Evolutionary conservation across 2,329 filamentous ascomycete genomes (phyloP).

Genomic region (Aspergillus fumigatus): DNA sequence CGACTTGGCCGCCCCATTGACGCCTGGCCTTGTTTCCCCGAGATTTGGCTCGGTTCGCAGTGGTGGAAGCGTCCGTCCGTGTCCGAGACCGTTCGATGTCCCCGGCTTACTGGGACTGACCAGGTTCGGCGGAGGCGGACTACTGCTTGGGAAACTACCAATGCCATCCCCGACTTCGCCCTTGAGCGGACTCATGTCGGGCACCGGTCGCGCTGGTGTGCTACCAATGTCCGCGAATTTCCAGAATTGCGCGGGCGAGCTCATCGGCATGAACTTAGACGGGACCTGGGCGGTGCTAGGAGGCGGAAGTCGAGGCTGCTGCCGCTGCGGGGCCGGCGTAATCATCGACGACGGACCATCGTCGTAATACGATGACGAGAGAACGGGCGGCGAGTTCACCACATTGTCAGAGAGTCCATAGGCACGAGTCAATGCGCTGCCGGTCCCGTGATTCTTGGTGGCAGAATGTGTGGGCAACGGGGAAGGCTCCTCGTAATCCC

Average conservation of each 20-base stretch:
- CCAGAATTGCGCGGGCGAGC: slow-evolving; percentile 49
- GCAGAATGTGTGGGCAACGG: slow-evolving; percentile 36
- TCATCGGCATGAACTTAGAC: slow-evolving; percentile 50
- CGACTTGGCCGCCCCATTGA: slow-evolving; percentile 17
- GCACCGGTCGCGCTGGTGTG: slow-evolving; percentile 39
- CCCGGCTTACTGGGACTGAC: slow-evolving; percentile 43
- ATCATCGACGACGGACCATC: slow-evolving; percentile 45
- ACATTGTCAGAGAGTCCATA: slow-evolving; percentile 40
- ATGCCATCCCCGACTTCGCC: slow-evolving; percentile 34
- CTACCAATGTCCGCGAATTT: slow-evolving; percentile 45
- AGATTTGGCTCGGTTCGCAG: slow-evolving; percentile 15
- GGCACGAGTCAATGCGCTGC: slow-evolving; percentile 27
- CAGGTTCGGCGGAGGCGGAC: slow-evolving; percentile 44
- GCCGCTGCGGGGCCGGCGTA: slow-evolving; percentile 46
- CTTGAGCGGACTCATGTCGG: slow-evolving; percentile 46
- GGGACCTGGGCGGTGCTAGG: slow-evolving; percentile 47
- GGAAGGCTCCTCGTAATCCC: slow-evolving; percentile 41
- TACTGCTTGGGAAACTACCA: slow-evolving; percentile 43
- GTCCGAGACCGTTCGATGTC: slow-evolving; percentile 26
- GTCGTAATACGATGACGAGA: slow-evolving; percentile 47
- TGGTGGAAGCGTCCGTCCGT: slow-evolving; percentile 27
- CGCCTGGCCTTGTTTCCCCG: slow-evolving; percentile 13
- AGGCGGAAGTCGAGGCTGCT: slow-evolving; percentile 45
- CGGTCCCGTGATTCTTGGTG: slow-evolving; percentile 21
- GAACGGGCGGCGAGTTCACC: slow-evolving; percentile 41